Percentiles rank a stretch among this genome's conserved stretches.
Conservation (phyloP, 495 filamentous ascomycete genomes). For the Neurospora sp. region DNA sequence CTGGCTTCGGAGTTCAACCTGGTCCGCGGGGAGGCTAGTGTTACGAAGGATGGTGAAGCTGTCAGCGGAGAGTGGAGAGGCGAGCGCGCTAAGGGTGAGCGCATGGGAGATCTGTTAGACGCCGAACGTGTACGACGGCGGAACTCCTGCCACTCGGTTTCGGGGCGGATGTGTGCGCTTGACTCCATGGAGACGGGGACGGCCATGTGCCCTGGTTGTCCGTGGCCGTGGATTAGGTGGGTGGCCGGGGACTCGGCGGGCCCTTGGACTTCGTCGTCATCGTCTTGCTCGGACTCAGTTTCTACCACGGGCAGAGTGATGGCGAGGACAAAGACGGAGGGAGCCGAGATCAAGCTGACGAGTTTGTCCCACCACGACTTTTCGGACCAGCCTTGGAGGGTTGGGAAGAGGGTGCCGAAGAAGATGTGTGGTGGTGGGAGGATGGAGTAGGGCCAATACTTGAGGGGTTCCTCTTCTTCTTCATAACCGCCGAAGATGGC, state of each 20-base stretch:
- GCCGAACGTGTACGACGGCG: slow-evolving; percentile 33
- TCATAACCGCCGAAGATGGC: slow-evolving; percentile 38
- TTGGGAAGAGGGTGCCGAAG: slow-evolving; percentile 74
- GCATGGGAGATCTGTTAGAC: background rate
- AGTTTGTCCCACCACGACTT: slow-evolving; percentile 70
- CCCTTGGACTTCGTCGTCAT: slow-evolving; percentile 29
- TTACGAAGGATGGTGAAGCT: slow-evolving; percentile 6
- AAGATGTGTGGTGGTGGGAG: slow-evolving; percentile 63
- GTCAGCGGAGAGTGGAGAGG: slow-evolving; percentile 8
- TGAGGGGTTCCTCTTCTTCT: slow-evolving; percentile 30
- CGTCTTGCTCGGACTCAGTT: slow-evolving; percentile 37
- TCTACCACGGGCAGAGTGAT: slow-evolving; percentile 92
- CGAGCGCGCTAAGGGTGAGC: background rate
- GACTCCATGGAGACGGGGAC: slow-evolving; percentile 23
- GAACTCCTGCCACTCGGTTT: slow-evolving; percentile 46
- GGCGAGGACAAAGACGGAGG: slow-evolving; percentile 82
- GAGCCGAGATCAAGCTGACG: slow-evolving; percentile 68
- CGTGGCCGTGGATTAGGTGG: background rate
- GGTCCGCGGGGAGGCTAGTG: background rate
- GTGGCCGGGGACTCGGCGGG: slow-evolving; percentile 13
- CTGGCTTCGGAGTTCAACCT: background rate
- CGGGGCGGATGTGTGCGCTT: slow-evolving; percentile 15
- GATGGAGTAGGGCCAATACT: slow-evolving; percentile 68
- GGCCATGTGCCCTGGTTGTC: slow-evolving; percentile 17
- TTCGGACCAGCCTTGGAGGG: slow-evolving; percentile 64